Evolutionary conservation across 768 basidiomycete species (phyloP).

Genomic region (Crepidotus variabilis): DNA sequence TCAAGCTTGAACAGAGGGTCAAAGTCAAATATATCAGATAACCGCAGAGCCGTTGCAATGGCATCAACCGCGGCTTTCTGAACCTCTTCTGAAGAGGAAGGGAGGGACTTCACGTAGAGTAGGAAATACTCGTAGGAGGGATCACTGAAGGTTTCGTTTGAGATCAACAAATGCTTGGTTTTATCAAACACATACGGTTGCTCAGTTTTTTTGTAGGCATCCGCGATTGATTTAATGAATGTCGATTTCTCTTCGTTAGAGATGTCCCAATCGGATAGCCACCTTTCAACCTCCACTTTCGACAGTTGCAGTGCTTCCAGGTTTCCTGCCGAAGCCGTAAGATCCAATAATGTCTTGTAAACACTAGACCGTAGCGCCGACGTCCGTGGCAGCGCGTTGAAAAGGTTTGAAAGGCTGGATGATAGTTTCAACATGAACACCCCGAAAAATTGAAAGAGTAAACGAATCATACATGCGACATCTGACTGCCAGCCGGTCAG

Average conservation of each 20-base stretch:
- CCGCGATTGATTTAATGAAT: slow-evolving; percentile 63
- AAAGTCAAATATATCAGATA: slow-evolving; percentile 73
- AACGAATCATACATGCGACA: slow-evolving; percentile 64
- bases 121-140: slow-evolving; percentile 64
- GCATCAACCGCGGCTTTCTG: slow-evolving; percentile 53
- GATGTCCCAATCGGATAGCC: slow-evolving; percentile 75
- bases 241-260: slow-evolving; percentile 55
- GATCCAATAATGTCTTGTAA: slow-evolving; percentile 56
- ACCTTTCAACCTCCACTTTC: slow-evolving; percentile 62
- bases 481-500: slow-evolving; percentile 55
- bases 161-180: neutral
- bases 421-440: slow-evolving; percentile 7
- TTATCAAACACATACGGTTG: slow-evolving; percentile 40
- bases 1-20: slow-evolving; percentile 78
- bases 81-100: slow-evolving; percentile 47
- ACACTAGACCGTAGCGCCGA: slow-evolving; percentile 64
- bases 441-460: slow-evolving; percentile 6
- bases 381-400: slow-evolving; percentile 68
- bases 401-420: slow-evolving; percentile 72
- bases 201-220: slow-evolving; percentile 52
- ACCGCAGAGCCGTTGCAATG: slow-evolving; percentile 61
- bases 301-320: slow-evolving; percentile 59
- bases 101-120: slow-evolving; percentile 57
- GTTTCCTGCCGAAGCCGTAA: slow-evolving; percentile 59
- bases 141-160: slow-evolving; percentile 33